Base-by-base conservation (phyloP, 805 yeast genomes). In the Scheffersomyces coipomensis region DNA sequence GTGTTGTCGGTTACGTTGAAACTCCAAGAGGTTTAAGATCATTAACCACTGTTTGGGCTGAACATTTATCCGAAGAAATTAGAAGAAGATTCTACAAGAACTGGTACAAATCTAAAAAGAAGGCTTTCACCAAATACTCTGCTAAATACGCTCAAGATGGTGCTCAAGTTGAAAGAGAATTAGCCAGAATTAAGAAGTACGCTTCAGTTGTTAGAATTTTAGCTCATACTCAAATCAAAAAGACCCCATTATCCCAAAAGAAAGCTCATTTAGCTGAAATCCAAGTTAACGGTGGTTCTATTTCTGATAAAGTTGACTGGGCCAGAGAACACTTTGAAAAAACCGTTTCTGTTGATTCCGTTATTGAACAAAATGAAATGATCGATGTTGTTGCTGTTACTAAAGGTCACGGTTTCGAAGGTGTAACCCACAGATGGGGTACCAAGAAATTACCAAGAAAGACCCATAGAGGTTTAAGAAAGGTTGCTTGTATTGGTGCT, bases 401-500 rank as follows among this genome's bases (percentile, higher is more conserved):
- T 85, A 91, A 87, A 84, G 99, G 99, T 93, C 97, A 93, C 83
- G 99, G 99, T 84, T 90, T 87, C 88, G 99, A 93, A 80, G 99
- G 99, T 90, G 97, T 91, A 68, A 93, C 99, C 81, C 97, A 90
- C 89, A 88, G 99, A 88, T 93, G 98, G 98, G 99, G 99, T 74
- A 93, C 99, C 86, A 95, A 90, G 90, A 90, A 86, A 84, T 82
- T 93, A 63, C 99, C 99, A 79, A 89, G 99, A 83, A 93, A 93
- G 95, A 93, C 99, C 75, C 99, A 93, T 79, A 90, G 98, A 87
- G 99, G 99, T 91, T 81, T 91, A 74, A 89, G 99, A 85, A 93
- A 93, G 88, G 99, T 93, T 78, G 99, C 99, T 71, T 93, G 99
- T 88, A 93, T 93, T 69, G 99, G 99, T 85, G 97, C 99, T 72